Evolutionary conservation across 1,284 basidiomycete species (phyloP).

Genomic region (Cryptococcus sp.): DNA sequence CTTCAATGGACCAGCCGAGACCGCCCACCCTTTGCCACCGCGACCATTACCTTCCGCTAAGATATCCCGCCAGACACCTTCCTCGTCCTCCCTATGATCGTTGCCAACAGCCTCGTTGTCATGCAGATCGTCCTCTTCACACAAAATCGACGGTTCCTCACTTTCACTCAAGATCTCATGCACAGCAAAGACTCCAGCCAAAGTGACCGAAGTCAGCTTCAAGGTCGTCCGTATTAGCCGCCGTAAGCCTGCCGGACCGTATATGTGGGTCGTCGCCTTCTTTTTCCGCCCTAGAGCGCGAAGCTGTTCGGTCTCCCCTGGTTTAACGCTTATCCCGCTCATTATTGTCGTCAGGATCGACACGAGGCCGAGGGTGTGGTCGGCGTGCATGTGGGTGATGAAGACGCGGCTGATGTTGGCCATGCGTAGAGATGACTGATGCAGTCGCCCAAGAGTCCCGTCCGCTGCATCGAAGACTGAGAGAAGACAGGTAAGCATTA

Average conservation of each 20-base stretch:
- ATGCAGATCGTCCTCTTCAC: constrained; percentile 60
- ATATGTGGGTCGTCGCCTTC: constrained; percentile 70
- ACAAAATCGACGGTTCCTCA: constrained; percentile 61
- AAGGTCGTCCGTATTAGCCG: constrained; percentile 73
- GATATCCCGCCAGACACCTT: constrained; percentile 73
- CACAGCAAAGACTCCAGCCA: constrained; percentile 70
- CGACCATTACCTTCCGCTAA: constrained; percentile 37
- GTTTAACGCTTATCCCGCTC: constrained; percentile 53
- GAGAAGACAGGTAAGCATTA: not conserved
- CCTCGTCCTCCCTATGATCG: constrained; percentile 64
- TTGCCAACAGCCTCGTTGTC: constrained; percentile 67
- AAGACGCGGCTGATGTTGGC: constrained; percentile 71
- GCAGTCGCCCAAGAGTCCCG: constrained; percentile 78
- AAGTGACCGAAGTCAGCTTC: constrained; percentile 67
- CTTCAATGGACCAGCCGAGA: constrained; percentile 75
- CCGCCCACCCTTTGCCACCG: constrained; percentile 57
- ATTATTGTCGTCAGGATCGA: constrained; percentile 71
- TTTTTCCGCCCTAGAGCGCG: constrained; percentile 39
- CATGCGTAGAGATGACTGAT: constrained; percentile 65
- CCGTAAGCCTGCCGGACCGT: constrained; percentile 80
- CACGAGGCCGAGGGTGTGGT: constrained; percentile 78
- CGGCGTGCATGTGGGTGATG: constrained; percentile 87
- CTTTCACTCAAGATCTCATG: constrained; percentile 71
- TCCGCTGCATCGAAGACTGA: constrained; percentile 82
- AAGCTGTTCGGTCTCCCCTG: constrained; percentile 35